Evolutionary conservation across 1,284 basidiomycete species (phyloP).

Genomic region (Prillingera fragicola): DNA sequence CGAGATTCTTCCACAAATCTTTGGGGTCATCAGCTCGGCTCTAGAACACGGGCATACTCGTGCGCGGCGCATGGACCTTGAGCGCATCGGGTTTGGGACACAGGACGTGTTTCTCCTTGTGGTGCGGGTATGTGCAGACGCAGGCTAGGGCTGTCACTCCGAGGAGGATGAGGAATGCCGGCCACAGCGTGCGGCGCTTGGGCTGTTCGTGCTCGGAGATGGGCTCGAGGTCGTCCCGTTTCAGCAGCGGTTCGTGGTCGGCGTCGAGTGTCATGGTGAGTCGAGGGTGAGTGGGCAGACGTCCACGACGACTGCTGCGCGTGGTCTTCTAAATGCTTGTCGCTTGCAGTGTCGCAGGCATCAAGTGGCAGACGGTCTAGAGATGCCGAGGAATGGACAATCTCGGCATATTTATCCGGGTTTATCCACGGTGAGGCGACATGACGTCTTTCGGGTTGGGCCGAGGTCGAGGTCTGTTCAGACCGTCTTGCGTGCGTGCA

Average conservation of each 20-base stretch:
- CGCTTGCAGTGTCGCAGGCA: too few relatives aligned
- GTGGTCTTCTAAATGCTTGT: too few relatives aligned
- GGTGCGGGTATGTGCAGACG: neutral
- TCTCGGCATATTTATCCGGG: too few relatives aligned
- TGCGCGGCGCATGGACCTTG: neutral
- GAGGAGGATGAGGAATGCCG: neutral
- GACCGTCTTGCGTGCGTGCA: too few relatives aligned
- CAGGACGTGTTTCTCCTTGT: neutral
- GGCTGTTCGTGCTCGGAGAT: neutral
- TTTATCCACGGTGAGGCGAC: too few relatives aligned
- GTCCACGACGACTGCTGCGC: too few relatives aligned
- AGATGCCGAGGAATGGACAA: too few relatives aligned
- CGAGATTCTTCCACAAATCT: slow-evolving; percentile 36
- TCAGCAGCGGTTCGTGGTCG: neutral
- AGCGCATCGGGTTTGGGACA: slow-evolving; percentile 1
- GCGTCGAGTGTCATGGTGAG: neutral
- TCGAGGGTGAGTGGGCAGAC: too few relatives aligned
- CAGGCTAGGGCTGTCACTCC: neutral
- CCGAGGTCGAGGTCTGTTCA: too few relatives aligned
- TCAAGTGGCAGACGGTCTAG: too few relatives aligned
- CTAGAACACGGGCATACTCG: slow-evolving; percentile 1
- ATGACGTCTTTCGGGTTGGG: too few relatives aligned
- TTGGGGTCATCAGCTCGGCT: neutral
- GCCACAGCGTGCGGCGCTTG: neutral
- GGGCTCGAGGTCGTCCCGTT: neutral